Percentiles rank a stretch among this genome's conserved stretches.
These are phyloP conservation scores for Melaleuca alternifolia DNA, from an alignment of 345 rosid genomes.

Conservation along the genomic window DNA sequence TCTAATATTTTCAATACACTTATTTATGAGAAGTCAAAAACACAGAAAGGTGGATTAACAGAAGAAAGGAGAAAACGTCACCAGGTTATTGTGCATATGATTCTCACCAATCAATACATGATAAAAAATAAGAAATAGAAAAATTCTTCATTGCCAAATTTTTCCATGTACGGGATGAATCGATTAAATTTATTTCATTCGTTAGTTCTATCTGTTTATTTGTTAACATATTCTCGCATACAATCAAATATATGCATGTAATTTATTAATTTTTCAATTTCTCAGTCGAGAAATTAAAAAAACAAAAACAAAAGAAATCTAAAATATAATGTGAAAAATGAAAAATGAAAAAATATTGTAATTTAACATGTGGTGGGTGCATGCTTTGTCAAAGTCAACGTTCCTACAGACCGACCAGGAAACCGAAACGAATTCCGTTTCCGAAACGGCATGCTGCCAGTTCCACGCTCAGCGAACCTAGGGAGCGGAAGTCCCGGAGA, in stretches of 20 bases:
- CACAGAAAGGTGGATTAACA: background rate
- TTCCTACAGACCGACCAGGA: background rate
- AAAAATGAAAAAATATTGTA: background rate
- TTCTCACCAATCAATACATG: background rate
- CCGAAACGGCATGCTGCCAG: background rate
- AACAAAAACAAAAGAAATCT: background rate
- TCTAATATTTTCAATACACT: background rate
- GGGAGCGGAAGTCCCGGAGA: background rate
- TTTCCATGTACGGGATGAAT: background rate
- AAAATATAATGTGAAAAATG: background rate
- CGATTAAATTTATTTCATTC: background rate
- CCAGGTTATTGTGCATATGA: background rate
- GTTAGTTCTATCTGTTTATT: background rate
- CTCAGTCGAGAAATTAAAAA: background rate
- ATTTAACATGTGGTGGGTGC: background rate
- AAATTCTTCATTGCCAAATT: background rate
- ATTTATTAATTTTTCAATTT: background rate
- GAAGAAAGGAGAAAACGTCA: background rate
- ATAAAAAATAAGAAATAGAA: background rate
- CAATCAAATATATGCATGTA: background rate
- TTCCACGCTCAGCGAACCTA: background rate
- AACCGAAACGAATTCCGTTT: too few relatives aligned
- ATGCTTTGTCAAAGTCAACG: background rate
- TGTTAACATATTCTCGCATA: background rate
- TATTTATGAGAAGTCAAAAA: too few relatives aligned